phyloP scores from a whole-genome alignment of 257 asterid genomes.

The Henckelia pumila region DNA sequence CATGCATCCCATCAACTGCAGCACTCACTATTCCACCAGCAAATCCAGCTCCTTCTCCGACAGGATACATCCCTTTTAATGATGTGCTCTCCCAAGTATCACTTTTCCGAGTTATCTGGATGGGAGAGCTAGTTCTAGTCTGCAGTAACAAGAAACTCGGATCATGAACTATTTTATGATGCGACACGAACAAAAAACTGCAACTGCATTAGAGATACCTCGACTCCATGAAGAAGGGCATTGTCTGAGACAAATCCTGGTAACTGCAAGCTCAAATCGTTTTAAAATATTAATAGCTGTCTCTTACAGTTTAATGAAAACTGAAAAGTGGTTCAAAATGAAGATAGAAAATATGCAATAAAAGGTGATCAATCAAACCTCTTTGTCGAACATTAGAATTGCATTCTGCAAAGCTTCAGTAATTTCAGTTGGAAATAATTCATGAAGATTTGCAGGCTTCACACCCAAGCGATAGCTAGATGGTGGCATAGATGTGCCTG shows the following conservation, averaged over 20 bases:
- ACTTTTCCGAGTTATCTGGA: slow-evolving; percentile 63
- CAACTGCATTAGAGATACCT: slow-evolving; percentile 43
- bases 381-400: slow-evolving; percentile 63
- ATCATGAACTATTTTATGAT: neutral
- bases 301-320: neutral
- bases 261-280: slow-evolving; percentile 45
- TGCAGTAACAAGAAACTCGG: slow-evolving; percentile 19
- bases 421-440: slow-evolving; percentile 63
- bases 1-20: slow-evolving; percentile 88
- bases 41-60: slow-evolving; percentile 95
- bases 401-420: slow-evolving; percentile 75
- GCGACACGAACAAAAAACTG: neutral
- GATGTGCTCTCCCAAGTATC: slow-evolving; percentile 82
- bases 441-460: slow-evolving; percentile 76
- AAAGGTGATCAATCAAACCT: slow-evolving; percentile 42
- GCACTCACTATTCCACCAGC: slow-evolving; percentile 98
- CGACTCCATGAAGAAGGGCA: slow-evolving; percentile 95
- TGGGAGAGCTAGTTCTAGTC: slow-evolving; percentile 96
- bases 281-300: neutral
- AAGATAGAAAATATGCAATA: slow-evolving; percentile 8
- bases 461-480: slow-evolving; percentile 96
- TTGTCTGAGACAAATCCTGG: slow-evolving; percentile 70
- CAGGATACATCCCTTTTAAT: slow-evolving; percentile 75
- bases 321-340: neutral
- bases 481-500: slow-evolving; percentile 63